Conservation (phyloP, 495 filamentous ascomycete species). For the Evernia prunastri region DNA sequence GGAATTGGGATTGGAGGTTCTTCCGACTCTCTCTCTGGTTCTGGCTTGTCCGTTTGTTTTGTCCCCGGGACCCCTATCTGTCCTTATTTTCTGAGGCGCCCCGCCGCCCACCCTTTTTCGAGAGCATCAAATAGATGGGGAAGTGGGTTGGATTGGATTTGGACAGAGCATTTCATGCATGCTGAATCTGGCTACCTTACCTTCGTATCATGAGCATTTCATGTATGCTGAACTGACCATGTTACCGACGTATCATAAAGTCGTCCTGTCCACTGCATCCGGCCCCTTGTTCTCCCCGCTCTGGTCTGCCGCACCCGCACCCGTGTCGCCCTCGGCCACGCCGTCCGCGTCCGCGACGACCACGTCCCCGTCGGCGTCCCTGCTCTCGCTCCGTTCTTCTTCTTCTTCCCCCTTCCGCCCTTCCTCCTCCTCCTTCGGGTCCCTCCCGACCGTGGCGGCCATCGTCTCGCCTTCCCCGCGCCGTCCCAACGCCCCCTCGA, state of each 20-base stretch:
- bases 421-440: conserved; percentile 13
- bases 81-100: no score
- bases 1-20: no score
- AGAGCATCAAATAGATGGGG: no score
- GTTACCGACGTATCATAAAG: conserved; percentile 3
- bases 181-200: no score
- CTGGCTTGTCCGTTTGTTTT: no score
- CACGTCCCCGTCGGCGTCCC: conserved; percentile 41
- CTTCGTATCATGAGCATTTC: no score
- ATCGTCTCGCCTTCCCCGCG: conserved; percentile 14
- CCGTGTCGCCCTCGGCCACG: conserved; percentile 18
- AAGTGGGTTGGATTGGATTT: no score
- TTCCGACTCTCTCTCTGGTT: neutral
- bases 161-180: no score
- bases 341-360: conserved; percentile 35
- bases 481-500: conserved; percentile 23
- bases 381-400: conserved; percentile 1
- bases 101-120: no score
- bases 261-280: conserved; percentile 17
- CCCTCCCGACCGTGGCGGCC: conserved; percentile 18
- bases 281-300: conserved; percentile 17
- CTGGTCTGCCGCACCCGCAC: conserved; percentile 5
- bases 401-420: neutral
- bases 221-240: no score
- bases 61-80: no score